phyloP scores from a whole-genome alignment of 148 eudicot species.

The Dianthus caryophyllus region DNA sequence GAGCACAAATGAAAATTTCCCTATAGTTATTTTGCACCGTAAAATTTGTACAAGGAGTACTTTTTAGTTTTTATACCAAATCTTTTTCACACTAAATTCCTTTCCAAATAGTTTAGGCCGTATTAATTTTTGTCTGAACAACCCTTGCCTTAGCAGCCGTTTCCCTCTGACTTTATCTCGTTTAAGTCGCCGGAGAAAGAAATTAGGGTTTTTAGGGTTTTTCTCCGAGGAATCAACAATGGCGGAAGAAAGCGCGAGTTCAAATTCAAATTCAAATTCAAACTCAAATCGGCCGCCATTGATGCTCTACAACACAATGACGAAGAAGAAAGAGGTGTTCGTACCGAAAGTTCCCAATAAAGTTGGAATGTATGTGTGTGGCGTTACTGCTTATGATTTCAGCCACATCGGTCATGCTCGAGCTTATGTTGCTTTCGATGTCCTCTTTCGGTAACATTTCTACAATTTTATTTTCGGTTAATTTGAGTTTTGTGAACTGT shows the following conservation, averaged over 20 bases:
- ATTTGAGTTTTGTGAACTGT: background rate
- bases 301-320: conserved; percentile 48
- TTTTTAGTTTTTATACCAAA: too few relatives aligned
- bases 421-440: conserved; percentile 82
- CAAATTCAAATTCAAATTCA: conserved; percentile 1
- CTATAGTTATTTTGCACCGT: too few relatives aligned
- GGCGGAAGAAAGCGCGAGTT: conserved; percentile 24
- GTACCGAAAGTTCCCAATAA: conserved; percentile 42
- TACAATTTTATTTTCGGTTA: too few relatives aligned
- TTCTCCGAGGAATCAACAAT: conserved; percentile 12
- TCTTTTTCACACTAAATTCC: too few relatives aligned
- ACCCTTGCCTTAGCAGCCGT: too few relatives aligned
- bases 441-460: conserved; percentile 50
- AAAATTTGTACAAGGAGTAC: too few relatives aligned
- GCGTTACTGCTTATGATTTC: conserved; percentile 68
- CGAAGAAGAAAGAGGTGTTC: conserved; percentile 63
- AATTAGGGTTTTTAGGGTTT: conserved; percentile 6
- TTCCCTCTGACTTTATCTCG: too few relatives aligned
- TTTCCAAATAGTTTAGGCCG: too few relatives aligned
- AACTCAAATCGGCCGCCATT: conserved; percentile 19
- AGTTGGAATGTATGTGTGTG: conserved; percentile 79
- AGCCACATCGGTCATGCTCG: conserved; percentile 90
- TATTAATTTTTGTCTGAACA: too few relatives aligned
- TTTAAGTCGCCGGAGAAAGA: background rate
- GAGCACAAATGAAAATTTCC: too few relatives aligned